Evolutionary conservation across 2,329 filamentous ascomycete genomes (phyloP).

Genomic region (Verticillium alfalfae): DNA sequence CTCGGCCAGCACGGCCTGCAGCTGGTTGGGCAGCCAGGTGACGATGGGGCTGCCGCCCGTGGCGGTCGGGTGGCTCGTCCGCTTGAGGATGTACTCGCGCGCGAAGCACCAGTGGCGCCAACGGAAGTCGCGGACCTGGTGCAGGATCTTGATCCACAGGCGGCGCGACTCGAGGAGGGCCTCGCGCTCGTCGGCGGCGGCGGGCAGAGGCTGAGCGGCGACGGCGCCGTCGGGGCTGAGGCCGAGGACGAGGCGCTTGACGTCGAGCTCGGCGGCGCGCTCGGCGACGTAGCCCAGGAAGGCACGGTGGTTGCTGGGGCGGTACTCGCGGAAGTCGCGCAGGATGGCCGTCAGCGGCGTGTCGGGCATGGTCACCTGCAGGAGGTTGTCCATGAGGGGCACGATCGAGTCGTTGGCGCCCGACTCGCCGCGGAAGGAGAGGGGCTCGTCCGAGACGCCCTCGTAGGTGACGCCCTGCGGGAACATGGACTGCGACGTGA

Average conservation of each 20-base stretch:
- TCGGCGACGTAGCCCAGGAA: conserved; percentile 70
- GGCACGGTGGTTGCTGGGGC: conserved; percentile 80
- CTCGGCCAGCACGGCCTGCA: conserved; percentile 66
- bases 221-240: conserved; percentile 6
- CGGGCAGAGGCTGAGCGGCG: conserved; percentile 4
- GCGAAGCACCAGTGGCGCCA: conserved; percentile 87
- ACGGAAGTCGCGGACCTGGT: conserved; percentile 75
- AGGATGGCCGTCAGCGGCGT: conserved; percentile 88
- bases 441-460: conserved; percentile 64
- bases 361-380: conserved; percentile 80
- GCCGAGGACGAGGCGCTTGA: conserved; percentile 54
- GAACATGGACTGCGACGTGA: conserved; percentile 91
- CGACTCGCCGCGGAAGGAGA: conserved; percentile 85
- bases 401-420: conserved; percentile 95
- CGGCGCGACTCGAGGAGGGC: conserved; percentile 49
- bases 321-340: conserved; percentile 81
- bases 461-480: conserved; percentile 87
- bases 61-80: conserved; percentile 68
- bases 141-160: conserved; percentile 59
- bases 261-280: conserved; percentile 39
- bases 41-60: conserved; percentile 79
- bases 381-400: conserved; percentile 81
- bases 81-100: conserved; percentile 77
- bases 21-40: conserved; percentile 79
- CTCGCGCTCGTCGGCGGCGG: conserved; percentile 21